Evolutionary conservation across 345 rosid species (phyloP).

Genomic region (Lepidium aucheri): DNA sequence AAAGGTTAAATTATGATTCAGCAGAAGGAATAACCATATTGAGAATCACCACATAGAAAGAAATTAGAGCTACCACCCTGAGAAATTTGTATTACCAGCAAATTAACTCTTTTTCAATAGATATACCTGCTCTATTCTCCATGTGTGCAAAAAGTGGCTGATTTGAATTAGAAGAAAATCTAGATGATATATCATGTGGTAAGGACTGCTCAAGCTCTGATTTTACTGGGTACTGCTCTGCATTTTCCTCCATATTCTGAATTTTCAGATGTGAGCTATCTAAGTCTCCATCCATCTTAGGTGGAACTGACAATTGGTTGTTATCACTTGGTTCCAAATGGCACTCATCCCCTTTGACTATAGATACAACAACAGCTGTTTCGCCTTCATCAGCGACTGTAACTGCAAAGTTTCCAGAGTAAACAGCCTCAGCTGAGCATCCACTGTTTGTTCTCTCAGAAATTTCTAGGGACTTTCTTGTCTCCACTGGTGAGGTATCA

Average conservation of each 20-base stretch:
- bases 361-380: conserved; percentile 86
- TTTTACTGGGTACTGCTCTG: conserved; percentile 26
- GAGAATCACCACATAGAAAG: background rate
- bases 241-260: conserved; percentile 27
- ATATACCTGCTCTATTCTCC: conserved; percentile 19
- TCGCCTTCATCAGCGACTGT: conserved; percentile 91
- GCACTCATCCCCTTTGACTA: conserved; percentile 46
- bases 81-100: background rate
- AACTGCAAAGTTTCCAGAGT: conserved; percentile 62
- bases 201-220: conserved; percentile 39
- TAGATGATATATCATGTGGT: conserved; percentile 33
- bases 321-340: conserved; percentile 37
- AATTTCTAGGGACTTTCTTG: conserved; percentile 30
- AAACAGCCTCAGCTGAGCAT: conserved; percentile 43
- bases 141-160: background rate
- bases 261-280: conserved; percentile 22
- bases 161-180: conserved; percentile 30
- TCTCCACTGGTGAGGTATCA: conserved; percentile 31
- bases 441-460: conserved; percentile 33
- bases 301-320: conserved; percentile 26
- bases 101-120: background rate
- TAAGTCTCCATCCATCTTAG: conserved; percentile 30
- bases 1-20: conserved; percentile 7
- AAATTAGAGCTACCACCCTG: background rate
- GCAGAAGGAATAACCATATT: background rate